phyloP scores from a whole-genome alignment of 257 asterid genomes.

The Fraxinus americana region DNA sequence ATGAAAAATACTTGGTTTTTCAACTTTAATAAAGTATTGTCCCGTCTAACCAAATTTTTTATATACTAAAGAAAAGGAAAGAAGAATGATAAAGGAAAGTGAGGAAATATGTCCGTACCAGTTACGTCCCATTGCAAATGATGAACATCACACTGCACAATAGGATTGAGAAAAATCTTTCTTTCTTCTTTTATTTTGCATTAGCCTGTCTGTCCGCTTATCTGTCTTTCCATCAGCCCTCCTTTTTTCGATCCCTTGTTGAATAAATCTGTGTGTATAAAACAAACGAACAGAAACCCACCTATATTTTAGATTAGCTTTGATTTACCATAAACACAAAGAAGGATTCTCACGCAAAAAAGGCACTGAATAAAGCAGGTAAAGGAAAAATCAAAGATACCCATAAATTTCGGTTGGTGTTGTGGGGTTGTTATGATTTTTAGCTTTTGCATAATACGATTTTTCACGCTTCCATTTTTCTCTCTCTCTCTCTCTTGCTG shows the following conservation, averaged over 20 bases:
- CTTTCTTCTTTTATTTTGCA: neutral
- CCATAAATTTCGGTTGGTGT: constrained; percentile 56
- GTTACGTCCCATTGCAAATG: neutral
- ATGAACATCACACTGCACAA: neutral
- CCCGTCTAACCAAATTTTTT: too few species aligned
- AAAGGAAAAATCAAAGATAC: constrained; percentile 23
- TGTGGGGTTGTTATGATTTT: constrained; percentile 23
- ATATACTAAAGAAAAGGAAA: too few species aligned
- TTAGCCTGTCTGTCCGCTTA: neutral
- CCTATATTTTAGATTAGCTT: neutral
- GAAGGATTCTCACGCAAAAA: constrained; percentile 34
- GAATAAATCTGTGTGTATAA: neutral
- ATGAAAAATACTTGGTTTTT: too few species aligned
- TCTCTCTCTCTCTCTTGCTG: neutral
- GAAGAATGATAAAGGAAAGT: neutral
- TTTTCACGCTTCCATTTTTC: constrained; percentile 12
- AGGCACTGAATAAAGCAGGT: constrained; percentile 27
- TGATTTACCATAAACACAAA: constrained; percentile 12
- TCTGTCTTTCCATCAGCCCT: neutral
- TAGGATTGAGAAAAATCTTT: neutral
- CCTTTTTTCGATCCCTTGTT: neutral
- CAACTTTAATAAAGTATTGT: too few species aligned
- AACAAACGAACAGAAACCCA: neutral
- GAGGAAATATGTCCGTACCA: neutral
- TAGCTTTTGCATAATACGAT: constrained; percentile 25